A percentile compares a stretch with the other conserved stretches of the same genome.
These are phyloP conservation scores for Penicillium ochrochloron DNA, from an alignment of 495 filamentous ascomycete genomes.

Conservation along the genomic window DNA sequence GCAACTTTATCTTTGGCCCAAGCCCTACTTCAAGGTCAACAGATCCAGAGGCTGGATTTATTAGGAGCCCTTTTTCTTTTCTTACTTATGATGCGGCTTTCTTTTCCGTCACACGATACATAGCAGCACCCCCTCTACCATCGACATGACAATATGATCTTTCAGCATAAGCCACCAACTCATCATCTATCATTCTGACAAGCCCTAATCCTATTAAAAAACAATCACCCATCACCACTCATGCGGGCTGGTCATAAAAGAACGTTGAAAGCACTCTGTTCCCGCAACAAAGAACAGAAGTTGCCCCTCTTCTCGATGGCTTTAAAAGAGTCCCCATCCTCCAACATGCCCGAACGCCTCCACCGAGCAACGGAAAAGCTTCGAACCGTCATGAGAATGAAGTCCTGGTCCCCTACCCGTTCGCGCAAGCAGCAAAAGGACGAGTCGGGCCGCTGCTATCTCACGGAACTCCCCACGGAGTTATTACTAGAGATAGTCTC, in stretches of 20 bases:
- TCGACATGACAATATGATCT: slow-evolving; percentile 23
- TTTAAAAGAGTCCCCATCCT: slow-evolving; percentile 23
- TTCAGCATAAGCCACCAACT: slow-evolving; percentile 14
- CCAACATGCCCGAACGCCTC: slow-evolving; percentile 38
- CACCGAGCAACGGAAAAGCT: slow-evolving; percentile 40
- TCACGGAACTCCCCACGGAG: slow-evolving; percentile 52
- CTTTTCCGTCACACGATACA: slow-evolving; percentile 29
- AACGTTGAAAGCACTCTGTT: slow-evolving; percentile 14
- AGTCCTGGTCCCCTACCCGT: slow-evolving; percentile 32
- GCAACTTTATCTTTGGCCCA: slow-evolving; percentile 29
- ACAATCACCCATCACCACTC: slow-evolving; percentile 12
- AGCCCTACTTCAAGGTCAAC: slow-evolving; percentile 41
- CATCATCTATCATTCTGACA: slow-evolving; percentile 10
- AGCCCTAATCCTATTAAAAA: neutral
- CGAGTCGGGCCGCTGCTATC: slow-evolving; percentile 35
- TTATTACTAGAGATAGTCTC: slow-evolving; percentile 48
- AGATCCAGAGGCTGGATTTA: slow-evolving; percentile 24
- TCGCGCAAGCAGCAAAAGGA: slow-evolving; percentile 24
- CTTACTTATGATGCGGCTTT: slow-evolving; percentile 17
- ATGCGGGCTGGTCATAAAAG: slow-evolving; percentile 23
- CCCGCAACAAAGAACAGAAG: slow-evolving; percentile 18
- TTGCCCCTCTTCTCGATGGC: slow-evolving; percentile 23
- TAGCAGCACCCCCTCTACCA: slow-evolving; percentile 13
- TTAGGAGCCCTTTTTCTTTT: slow-evolving; percentile 11
- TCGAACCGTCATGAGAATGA: slow-evolving; percentile 41